Evolutionary conservation across 352 stramenopile species (phyloP).

Genomic region (Poterioochromonas sp.): DNA sequence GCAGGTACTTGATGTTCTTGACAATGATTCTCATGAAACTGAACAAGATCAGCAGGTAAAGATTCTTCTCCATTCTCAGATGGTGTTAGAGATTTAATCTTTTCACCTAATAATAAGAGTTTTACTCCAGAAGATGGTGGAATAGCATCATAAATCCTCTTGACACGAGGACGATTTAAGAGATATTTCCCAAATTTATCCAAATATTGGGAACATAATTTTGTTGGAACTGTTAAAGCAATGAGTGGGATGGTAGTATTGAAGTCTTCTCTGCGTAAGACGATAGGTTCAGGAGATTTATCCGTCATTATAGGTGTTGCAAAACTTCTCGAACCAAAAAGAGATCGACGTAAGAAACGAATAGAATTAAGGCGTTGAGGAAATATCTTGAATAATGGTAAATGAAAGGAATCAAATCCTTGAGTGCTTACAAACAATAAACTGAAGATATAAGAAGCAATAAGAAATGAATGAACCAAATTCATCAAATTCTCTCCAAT

Average conservation of each 20-base stretch:
- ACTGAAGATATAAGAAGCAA: too few relatives aligned
- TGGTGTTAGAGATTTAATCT: not conserved
- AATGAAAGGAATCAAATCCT: too few relatives aligned
- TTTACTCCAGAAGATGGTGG: not conserved
- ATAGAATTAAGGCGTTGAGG: too few relatives aligned
- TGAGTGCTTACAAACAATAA: too few relatives aligned
- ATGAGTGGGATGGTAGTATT: not conserved
- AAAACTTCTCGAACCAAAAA: too few relatives aligned
- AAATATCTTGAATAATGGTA: too few relatives aligned
- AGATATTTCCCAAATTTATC: constrained; percentile 7
- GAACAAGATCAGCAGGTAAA: not conserved
- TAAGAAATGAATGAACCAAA: too few relatives aligned
- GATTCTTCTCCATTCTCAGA: not conserved
- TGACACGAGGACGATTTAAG: constrained; percentile 14
- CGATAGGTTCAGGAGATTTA: too few relatives aligned
- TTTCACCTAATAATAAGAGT: not conserved
- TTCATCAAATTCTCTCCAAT: too few relatives aligned
- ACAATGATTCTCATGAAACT: not conserved
- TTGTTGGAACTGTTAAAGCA: constrained; percentile 25
- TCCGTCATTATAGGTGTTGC: too few relatives aligned
- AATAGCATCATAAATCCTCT: constrained; percentile 15
- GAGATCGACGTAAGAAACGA: too few relatives aligned
- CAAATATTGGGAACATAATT: not conserved
- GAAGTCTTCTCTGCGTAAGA: not conserved
- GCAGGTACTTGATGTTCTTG: not conserved